Evolutionary conservation across 2,329 filamentous ascomycete species (phyloP).

Genomic region (Huntiella decipiens): DNA sequence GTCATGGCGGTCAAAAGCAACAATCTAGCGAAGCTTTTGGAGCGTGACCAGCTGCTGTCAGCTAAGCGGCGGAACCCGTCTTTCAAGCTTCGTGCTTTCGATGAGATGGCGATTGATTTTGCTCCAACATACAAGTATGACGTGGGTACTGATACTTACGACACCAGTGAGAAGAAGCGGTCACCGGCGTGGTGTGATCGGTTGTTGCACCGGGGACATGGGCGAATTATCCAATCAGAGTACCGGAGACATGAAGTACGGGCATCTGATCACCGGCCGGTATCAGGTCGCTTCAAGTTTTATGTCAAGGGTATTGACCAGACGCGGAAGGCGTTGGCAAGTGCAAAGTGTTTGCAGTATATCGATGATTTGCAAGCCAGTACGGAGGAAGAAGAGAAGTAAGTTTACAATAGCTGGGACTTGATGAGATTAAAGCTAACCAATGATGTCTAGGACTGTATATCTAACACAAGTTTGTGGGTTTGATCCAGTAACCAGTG

Average conservation of each 20-base stretch:
- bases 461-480: conserved; percentile 34
- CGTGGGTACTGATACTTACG: conserved; percentile 83
- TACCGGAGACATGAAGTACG: conserved; percentile 79
- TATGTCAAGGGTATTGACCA: conserved; percentile 66
- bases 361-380: conserved; percentile 54
- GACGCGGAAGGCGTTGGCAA: conserved; percentile 42
- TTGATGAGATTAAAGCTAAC: not conserved
- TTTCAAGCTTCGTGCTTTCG: conserved; percentile 74
- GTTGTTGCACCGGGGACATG: conserved; percentile 65
- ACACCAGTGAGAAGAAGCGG: conserved; percentile 84
- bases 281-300: conserved; percentile 68
- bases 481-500: conserved; percentile 33
- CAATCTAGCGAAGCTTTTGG: conserved; percentile 70
- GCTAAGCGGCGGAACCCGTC: conserved; percentile 76
- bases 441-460: conserved; percentile 21
- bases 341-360: conserved; percentile 54
- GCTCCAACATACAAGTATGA: conserved; percentile 98
- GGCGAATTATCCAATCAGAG: conserved; percentile 68
- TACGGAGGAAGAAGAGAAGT: conserved; percentile 61
- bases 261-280: conserved; percentile 82
- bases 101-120: conserved; percentile 80
- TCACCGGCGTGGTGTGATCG: conserved; percentile 95
- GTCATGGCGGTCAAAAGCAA: conserved; percentile 65
- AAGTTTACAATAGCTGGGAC: conserved; percentile 21
- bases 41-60: conserved; percentile 81